A percentile compares a stretch with the other conserved stretches of the same genome.
These are phyloP conservation scores for Fusarium luffae DNA, from an alignment of 2,329 filamentous ascomycete species.

Conservation along the genomic window DNA sequence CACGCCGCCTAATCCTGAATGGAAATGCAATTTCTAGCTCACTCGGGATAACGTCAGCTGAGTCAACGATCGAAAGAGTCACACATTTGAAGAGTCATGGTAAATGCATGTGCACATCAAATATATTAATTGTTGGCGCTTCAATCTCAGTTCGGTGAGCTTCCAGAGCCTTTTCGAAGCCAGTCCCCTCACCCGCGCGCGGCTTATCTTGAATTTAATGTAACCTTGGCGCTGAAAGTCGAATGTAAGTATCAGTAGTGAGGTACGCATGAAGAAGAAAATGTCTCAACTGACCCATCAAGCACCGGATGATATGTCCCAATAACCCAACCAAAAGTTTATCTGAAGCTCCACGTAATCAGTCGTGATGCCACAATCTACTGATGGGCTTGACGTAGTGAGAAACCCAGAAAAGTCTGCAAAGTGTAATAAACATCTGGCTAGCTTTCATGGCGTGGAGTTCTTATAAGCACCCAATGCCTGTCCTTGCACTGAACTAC, in stretches of 20 bases:
- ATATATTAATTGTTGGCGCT: neutral
- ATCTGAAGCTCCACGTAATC: neutral
- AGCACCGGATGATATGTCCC: neutral
- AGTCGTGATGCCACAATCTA: neutral
- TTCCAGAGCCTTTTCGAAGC: neutral
- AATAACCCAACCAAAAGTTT: neutral
- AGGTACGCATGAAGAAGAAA: neutral
- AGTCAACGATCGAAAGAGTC: neutral
- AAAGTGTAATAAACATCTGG: neutral
- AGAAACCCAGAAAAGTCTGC: neutral
- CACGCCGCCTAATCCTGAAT: neutral
- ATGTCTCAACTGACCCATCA: neutral
- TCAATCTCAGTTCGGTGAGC: too few species aligned
- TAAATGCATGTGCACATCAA: neutral
- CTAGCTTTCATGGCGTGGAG: neutral
- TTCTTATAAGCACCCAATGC: neutral
- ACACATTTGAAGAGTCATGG: neutral
- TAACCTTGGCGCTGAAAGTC: neutral
- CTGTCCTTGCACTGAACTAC: neutral
- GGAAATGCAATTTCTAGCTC: neutral
- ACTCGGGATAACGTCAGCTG: neutral
- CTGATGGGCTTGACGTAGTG: neutral
- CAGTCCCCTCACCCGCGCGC: neutral
- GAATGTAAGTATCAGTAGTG: neutral
- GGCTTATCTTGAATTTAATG: neutral